Conservation (phyloP, 1,284 basidiomycete species). For the Salmacisia buchloeana region DNA sequence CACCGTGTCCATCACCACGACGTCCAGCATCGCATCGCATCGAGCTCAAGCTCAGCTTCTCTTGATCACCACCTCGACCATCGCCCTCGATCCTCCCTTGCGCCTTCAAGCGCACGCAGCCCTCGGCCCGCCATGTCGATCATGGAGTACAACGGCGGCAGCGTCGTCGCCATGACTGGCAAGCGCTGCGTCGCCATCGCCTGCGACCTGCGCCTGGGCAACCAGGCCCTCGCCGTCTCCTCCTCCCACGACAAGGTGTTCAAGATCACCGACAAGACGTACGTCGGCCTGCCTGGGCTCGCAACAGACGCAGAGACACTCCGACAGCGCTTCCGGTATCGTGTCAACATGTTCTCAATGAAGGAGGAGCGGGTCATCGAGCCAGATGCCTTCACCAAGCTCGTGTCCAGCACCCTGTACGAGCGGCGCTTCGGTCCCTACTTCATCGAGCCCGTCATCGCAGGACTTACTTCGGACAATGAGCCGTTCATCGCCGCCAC, state of each 20-base stretch:
- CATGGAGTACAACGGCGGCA: constrained; percentile 82
- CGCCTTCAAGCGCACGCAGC: too few species aligned
- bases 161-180: constrained; percentile 96
- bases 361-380: constrained; percentile 97
- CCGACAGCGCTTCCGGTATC: constrained; percentile 64
- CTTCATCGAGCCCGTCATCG: constrained; percentile 95
- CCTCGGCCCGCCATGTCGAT: constrained; percentile 43
- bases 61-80: too few species aligned
- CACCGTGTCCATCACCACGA: too few species aligned
- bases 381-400: constrained; percentile 90
- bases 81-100: too few species aligned
- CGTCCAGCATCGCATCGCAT: too few species aligned
- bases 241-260: constrained; percentile 96
- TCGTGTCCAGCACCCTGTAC: constrained; percentile 95
- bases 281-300: constrained; percentile 84
- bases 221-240: constrained; percentile 79
- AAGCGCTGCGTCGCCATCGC: constrained; percentile 99
- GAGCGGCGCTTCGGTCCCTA: constrained; percentile 94
- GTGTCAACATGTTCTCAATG: constrained; percentile 99
- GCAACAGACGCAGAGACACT: constrained; percentile 89
- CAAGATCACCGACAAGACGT: constrained; percentile 85
- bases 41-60: too few species aligned
- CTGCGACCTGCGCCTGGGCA: constrained; percentile 85
- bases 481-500: constrained; percentile 94
- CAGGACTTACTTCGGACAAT: constrained; percentile 70